Percentiles rank a stretch among this genome's conserved stretches.
These are phyloP conservation scores for Ophiocordyceps sinensis DNA, from an alignment of 2,329 filamentous ascomycete species.

Conservation along the genomic window DNA sequence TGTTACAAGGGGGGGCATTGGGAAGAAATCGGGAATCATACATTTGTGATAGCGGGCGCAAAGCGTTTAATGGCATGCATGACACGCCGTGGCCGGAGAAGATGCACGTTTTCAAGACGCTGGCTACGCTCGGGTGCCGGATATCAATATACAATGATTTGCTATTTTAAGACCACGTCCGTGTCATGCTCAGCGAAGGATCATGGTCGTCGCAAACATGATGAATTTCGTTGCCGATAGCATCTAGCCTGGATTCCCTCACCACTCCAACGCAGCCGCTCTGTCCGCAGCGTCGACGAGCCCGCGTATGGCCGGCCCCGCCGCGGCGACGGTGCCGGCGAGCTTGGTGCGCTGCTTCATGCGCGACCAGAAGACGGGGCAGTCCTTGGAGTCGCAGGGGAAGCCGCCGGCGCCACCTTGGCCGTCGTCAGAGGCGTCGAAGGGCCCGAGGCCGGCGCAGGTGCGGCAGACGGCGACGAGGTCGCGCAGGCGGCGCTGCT, in stretches of 20 bases:
- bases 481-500: slow-evolving; percentile 49
- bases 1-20: too few species aligned
- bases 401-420: slow-evolving; percentile 23
- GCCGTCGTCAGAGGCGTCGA: slow-evolving; percentile 37
- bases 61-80: neutral
- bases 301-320: slow-evolving; percentile 17
- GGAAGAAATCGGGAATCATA: too few species aligned
- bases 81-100: too few species aligned
- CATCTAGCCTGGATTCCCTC: slow-evolving; percentile 1
- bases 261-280: slow-evolving; percentile 18
- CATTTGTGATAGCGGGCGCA: neutral
- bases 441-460: slow-evolving; percentile 59
- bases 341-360: slow-evolving; percentile 43
- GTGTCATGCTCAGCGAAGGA: too few species aligned
- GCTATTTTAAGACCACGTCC: too few species aligned
- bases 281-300: slow-evolving; percentile 13
- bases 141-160: too few species aligned
- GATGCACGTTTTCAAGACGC: too few species aligned
- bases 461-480: slow-evolving; percentile 62
- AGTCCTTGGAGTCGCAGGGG: slow-evolving; percentile 81
- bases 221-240: neutral
- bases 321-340: slow-evolving; percentile 20
- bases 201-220: too few species aligned
- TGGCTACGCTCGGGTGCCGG: too few species aligned
- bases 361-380: slow-evolving; percentile 77